Evolutionary conservation across 306 rosid genomes (phyloP), one percentile per base, ranked within the genome.

Genomic region (Morella rubra): DNA sequence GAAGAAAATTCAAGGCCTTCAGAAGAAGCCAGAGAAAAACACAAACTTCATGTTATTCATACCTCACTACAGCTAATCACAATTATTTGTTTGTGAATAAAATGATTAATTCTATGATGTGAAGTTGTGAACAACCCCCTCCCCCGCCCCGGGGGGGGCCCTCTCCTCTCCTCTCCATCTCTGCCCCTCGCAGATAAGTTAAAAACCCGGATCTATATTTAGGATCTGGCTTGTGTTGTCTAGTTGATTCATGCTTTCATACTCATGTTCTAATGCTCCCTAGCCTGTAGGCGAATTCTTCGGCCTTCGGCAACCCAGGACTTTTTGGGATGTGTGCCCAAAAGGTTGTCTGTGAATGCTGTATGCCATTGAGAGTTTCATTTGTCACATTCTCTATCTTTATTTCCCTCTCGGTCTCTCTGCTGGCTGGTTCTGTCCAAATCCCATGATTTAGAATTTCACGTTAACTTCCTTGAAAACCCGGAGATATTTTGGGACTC

Each of bases 281-380:
- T 12, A 52, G 5, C 6, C 3, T n/a, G 51, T n/a, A 42, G 50
- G 51, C 7, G 71, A 50, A 32, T 72, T 78, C 72, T 37, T 54
- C 51, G 71, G 53, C 11, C 3, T 2, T 32, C 11, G 53, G 79
- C 18, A 81, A 76, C 69, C 71, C 53, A 76, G 61, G 53, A 16
- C 24, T 73, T 65, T 77, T 51, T 72, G 68, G 90, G 83, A 82
- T 79, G 79, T 79, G 83, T 72, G 85, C 69, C 69, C 69, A 44
- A 51, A 51, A 75, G 75, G 69, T 74, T 24, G 32, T 58, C 44
- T 55, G 44, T 14, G 16, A 4, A 41, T 44, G 15, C 41, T 64
- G 60, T 16, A 1, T 44, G 76, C 67, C 16, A 22, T 60, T 19
- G 64, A 24, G 46, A 9, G 5, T 24, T 55, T 27, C 69, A 13